phyloP scores from a whole-genome alignment of 257 asterid genomes.

The Solanum gracilifrons region DNA sequence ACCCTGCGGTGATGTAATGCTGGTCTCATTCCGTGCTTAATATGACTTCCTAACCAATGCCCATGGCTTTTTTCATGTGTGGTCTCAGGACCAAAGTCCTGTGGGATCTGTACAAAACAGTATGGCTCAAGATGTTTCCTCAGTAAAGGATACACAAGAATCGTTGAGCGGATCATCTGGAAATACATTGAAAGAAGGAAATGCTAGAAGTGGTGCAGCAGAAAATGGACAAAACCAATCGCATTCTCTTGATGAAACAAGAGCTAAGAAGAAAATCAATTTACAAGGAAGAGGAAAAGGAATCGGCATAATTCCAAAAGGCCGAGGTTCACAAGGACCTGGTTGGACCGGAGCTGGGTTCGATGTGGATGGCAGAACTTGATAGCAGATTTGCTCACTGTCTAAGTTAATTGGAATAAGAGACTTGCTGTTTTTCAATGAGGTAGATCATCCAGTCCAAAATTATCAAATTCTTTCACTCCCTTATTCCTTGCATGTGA shows the following conservation, averaged over 20 bases:
- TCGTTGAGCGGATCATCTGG: conserved; percentile 19
- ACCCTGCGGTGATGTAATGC: not conserved
- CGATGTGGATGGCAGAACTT: conserved; percentile 70
- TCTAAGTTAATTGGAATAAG: not conserved
- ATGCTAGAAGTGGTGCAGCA: conserved; percentile 13
- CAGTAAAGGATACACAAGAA: conserved; percentile 27
- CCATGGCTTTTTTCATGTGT: not conserved
- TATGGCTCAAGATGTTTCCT: conserved; percentile 24
- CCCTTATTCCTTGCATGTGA: not conserved
- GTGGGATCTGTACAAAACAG: conserved; percentile 26
- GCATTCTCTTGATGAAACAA: conserved; percentile 19
- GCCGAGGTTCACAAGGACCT: conserved; percentile 47
- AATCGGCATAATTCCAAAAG: conserved; percentile 64
- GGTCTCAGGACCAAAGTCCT: conserved; percentile 43
- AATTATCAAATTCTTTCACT: not conserved
- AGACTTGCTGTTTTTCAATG: not conserved
- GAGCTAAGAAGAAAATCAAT: conserved; percentile 50
- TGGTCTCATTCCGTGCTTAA: not conserved
- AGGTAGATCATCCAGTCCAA: not conserved
- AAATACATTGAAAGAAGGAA: conserved; percentile 23
- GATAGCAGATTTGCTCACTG: not conserved
- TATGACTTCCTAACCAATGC: not conserved
- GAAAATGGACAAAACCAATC: conserved; percentile 31
- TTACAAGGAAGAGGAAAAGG: conserved; percentile 69
- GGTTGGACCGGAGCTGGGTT: conserved; percentile 97